Evolutionary conservation across 805 yeast genomes (phyloP).

Genomic region (Ogataea nakhonphanomensis): DNA sequence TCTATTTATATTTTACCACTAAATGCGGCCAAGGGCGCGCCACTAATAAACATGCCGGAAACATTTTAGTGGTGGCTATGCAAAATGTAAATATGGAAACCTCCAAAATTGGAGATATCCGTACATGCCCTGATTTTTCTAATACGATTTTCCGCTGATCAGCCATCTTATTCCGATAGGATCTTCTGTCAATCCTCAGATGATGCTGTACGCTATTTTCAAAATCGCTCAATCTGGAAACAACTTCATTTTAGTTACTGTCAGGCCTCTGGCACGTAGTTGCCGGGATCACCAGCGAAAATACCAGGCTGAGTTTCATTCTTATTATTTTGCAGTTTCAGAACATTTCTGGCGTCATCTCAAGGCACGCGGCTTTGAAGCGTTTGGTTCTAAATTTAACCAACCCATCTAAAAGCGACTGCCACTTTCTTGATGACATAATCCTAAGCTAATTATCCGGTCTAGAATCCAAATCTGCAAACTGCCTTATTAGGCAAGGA

Average conservation of each 20-base stretch:
- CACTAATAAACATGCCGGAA: constrained; percentile 1
- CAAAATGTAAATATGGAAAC: neutral
- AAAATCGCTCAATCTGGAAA: no score
- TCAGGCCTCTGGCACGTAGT: no score
- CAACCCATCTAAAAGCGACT: neutral
- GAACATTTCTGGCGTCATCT: neutral
- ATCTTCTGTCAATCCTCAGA: neutral
- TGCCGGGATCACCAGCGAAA: no score
- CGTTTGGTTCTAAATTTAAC: constrained; percentile 1
- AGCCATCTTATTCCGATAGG: neutral
- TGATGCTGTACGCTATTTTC: no score
- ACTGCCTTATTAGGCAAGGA: constrained; percentile 2
- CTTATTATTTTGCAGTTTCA: neutral
- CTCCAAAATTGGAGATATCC: neutral
- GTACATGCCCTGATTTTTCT: neutral
- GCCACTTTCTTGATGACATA: constrained; percentile 2
- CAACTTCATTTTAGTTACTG: no score
- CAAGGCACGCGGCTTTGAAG: constrained; percentile 11
- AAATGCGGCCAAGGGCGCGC: constrained; percentile 4
- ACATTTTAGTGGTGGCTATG: constrained; percentile 4
- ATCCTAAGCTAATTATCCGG: neutral
- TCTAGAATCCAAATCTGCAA: constrained; percentile 5
- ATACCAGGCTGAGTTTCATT: no score
- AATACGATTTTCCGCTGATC: neutral
- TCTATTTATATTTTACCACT: constrained; percentile 9